Evolutionary conservation across 1,284 basidiomycete species (phyloP).

Genomic region (Puccinia hordei): DNA sequence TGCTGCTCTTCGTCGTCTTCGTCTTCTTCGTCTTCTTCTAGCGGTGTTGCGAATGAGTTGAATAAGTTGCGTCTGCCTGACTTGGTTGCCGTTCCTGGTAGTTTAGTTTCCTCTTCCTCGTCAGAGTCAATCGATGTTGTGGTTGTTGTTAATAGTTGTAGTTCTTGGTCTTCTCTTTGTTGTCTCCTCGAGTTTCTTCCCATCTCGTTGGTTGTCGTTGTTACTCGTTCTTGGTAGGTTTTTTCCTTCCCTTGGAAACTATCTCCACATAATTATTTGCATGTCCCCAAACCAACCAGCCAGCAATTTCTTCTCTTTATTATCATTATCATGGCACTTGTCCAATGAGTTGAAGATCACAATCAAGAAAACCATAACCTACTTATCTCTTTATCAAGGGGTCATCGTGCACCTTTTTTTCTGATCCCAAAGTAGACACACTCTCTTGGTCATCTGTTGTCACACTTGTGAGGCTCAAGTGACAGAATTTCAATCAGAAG

Average conservation of each 20-base stretch:
- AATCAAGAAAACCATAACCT: too few relatives aligned
- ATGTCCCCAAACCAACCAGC: too few relatives aligned
- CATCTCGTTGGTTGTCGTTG: slow-evolving; percentile 5
- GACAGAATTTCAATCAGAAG: too few relatives aligned
- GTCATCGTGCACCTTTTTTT: too few relatives aligned
- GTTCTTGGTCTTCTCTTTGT: slow-evolving; percentile 22
- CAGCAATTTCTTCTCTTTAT: too few relatives aligned
- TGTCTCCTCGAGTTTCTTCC: slow-evolving; percentile 28
- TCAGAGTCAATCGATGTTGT: not conserved
- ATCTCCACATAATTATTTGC: too few relatives aligned
- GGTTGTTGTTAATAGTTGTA: not conserved
- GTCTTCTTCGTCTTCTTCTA: not conserved
- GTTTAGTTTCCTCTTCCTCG: not conserved
- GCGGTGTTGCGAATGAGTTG: slow-evolving; percentile 16
- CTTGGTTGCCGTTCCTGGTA: not conserved
- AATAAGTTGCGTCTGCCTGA: slow-evolving; percentile 14
- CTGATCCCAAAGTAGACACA: too few relatives aligned
- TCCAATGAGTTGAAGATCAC: too few relatives aligned
- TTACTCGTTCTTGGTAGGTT: not conserved
- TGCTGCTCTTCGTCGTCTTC: not conserved
- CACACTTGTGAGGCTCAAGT: too few relatives aligned
- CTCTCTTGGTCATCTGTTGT: too few relatives aligned
- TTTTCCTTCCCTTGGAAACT: not conserved
- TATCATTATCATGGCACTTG: too few relatives aligned
- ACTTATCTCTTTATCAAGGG: too few relatives aligned